These are phyloP conservation scores for Neckera pumila DNA, from an alignment of 225 moss, liverwort and hornwort genomes.

Conservation along the genomic window DNA sequence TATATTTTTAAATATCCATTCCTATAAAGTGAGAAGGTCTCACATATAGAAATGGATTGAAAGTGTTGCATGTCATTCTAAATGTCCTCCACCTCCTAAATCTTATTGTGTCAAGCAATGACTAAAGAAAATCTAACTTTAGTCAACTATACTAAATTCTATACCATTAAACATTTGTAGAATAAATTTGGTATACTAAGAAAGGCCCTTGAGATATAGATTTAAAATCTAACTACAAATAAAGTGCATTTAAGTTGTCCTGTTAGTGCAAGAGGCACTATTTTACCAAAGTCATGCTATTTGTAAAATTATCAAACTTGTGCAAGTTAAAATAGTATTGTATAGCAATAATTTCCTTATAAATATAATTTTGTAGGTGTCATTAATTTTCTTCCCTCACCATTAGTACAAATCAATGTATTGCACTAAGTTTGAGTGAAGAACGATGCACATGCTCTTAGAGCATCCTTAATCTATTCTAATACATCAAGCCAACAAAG, in stretches of 20 bases:
- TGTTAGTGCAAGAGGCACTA: neutral
- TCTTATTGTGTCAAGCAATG: neutral
- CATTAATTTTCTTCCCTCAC: neutral
- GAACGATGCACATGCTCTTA: too few relatives aligned
- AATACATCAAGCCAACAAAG: too few relatives aligned
- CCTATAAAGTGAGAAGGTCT: neutral
- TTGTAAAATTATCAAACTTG: neutral
- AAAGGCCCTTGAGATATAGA: neutral
- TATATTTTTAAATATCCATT: neutral
- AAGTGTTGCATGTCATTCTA: neutral
- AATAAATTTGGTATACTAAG: neutral
- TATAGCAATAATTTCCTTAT: too few relatives aligned
- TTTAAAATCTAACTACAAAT: neutral
- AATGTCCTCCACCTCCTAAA: fast-evolving
- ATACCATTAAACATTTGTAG: neutral
- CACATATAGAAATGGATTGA: neutral
- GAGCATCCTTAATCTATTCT: too few relatives aligned
- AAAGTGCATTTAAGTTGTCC: too few relatives aligned
- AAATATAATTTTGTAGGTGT: neutral
- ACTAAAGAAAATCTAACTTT: neutral
- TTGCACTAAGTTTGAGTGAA: too few relatives aligned
- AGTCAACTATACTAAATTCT: neutral
- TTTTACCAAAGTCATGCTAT: neutral
- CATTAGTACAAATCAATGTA: neutral
- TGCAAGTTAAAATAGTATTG: too few relatives aligned